A percentile compares a stretch with the other conserved stretches of the same genome.
phyloP scores from a whole-genome alignment of 2,329 filamentous ascomycete genomes.

The Lithohypha guttulata region DNA sequence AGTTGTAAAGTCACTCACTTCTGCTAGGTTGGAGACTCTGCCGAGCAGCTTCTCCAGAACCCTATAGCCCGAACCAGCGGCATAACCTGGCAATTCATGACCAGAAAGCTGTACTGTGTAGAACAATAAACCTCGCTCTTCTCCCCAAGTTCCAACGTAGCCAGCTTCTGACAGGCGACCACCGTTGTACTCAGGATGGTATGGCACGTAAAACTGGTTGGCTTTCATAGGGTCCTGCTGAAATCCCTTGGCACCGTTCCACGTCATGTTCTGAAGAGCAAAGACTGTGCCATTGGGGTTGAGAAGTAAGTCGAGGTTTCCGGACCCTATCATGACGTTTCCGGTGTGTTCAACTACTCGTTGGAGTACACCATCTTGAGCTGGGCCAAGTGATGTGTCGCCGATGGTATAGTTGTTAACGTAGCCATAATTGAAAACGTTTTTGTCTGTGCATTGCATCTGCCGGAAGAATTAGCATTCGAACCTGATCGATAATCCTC shows the following conservation, averaged over 20 bases:
- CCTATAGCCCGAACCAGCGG: constrained; percentile 56
- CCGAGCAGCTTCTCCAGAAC: constrained; percentile 67
- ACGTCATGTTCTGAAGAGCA: constrained; percentile 44
- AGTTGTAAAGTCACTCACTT: constrained; percentile 10
- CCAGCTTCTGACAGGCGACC: constrained; percentile 30
- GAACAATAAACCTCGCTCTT: constrained; percentile 37
- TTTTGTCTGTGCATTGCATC: constrained; percentile 29
- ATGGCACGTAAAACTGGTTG: constrained; percentile 33
- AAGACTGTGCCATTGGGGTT: constrained; percentile 41
- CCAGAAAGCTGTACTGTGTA: constrained; percentile 17
- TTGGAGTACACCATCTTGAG: constrained; percentile 42
- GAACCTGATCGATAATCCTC: too few species aligned
- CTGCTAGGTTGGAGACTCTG: constrained; percentile 29
- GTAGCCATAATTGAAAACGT: constrained; percentile 32
- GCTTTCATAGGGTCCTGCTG: constrained; percentile 29
- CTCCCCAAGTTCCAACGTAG: constrained; percentile 31
- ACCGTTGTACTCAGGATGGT: constrained; percentile 33
- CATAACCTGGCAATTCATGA: constrained; percentile 17
- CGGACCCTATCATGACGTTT: constrained; percentile 40
- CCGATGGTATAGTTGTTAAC: constrained; percentile 20
- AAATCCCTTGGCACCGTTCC: constrained; percentile 39
- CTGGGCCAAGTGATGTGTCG: constrained; percentile 44
- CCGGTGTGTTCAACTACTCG: constrained; percentile 42
- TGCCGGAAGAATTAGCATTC: too few species aligned
- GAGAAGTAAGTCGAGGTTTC: constrained; percentile 40